Conservation (phyloP, 257 asterid genomes). For the Ligustrum vulgare region DNA sequence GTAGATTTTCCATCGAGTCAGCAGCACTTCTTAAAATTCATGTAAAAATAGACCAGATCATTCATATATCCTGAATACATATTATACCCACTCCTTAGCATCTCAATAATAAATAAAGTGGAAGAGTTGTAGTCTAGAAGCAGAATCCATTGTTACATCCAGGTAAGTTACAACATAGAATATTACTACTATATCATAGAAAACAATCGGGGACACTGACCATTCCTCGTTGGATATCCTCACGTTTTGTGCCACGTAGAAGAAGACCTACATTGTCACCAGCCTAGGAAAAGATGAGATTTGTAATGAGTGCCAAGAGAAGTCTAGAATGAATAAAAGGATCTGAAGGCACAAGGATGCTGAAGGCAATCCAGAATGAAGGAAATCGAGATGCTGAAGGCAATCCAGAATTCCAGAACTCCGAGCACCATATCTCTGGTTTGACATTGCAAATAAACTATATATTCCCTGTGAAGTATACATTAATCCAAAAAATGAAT, state of each 20-base stretch:
- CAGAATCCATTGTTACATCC: background rate
- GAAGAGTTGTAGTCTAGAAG: background rate
- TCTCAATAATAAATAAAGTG: background rate
- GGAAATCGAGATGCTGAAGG: too few relatives aligned
- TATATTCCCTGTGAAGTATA: too few relatives aligned
- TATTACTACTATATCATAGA: background rate
- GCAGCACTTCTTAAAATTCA: background rate
- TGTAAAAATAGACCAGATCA: background rate
- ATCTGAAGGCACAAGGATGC: too few relatives aligned
- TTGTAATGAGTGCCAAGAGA: slow-evolving; percentile 11
- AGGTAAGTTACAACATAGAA: background rate
- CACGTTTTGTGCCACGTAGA: slow-evolving; percentile 93
- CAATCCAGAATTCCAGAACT: too few relatives aligned
- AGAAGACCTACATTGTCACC: slow-evolving; percentile 99
- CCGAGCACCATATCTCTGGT: too few relatives aligned
- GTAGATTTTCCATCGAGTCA: too few relatives aligned
- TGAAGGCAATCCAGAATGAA: too few relatives aligned
- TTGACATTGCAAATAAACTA: too few relatives aligned
- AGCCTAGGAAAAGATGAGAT: slow-evolving; percentile 54
- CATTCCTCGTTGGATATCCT: slow-evolving; percentile 88
- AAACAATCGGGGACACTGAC: slow-evolving; percentile 44
- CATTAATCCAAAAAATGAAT: too few relatives aligned
- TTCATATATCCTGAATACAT: background rate
- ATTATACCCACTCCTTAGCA: background rate
- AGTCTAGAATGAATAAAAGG: too few relatives aligned